Percentiles rank a stretch among this genome's conserved stretches.
Conservation (phyloP, 495 filamentous ascomycete species). For the Neurospora tetrasperma region DNA sequence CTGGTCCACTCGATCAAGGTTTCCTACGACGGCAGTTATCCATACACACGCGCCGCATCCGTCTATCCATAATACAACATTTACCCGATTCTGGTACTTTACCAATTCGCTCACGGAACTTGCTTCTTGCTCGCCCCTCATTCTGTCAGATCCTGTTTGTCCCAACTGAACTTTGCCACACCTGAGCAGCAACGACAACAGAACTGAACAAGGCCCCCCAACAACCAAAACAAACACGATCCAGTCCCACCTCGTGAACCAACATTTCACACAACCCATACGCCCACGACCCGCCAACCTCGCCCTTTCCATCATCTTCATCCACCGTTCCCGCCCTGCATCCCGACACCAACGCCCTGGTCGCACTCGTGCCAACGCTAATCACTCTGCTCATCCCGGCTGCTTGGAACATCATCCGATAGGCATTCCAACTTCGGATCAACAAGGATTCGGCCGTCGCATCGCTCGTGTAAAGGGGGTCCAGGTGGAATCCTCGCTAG, state of each 20-base stretch:
- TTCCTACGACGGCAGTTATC: background rate
- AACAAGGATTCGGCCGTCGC: background rate
- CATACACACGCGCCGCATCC: background rate
- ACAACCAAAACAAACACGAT: background rate
- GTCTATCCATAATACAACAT: background rate
- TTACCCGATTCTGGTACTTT: background rate
- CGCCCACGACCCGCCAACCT: background rate
- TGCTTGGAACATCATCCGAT: background rate
- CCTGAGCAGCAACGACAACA: background rate
- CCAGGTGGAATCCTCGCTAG: background rate
- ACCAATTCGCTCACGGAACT: background rate
- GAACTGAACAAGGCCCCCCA: background rate
- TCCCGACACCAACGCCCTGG: background rate
- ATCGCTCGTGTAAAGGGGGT: background rate
- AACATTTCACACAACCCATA: background rate
- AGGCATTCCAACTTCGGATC: background rate
- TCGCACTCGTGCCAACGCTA: background rate
- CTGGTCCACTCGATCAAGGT: background rate
- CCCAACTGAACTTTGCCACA: background rate
- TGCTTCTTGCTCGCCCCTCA: background rate
- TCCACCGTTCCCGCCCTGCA: background rate
- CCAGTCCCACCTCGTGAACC: background rate
- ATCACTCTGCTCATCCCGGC: constrained; percentile 1
- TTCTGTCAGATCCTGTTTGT: background rate
- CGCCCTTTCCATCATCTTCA: background rate